Evolutionary conservation across 1,284 basidiomycete species (phyloP).

Genomic region (Irpex lacteus): DNA sequence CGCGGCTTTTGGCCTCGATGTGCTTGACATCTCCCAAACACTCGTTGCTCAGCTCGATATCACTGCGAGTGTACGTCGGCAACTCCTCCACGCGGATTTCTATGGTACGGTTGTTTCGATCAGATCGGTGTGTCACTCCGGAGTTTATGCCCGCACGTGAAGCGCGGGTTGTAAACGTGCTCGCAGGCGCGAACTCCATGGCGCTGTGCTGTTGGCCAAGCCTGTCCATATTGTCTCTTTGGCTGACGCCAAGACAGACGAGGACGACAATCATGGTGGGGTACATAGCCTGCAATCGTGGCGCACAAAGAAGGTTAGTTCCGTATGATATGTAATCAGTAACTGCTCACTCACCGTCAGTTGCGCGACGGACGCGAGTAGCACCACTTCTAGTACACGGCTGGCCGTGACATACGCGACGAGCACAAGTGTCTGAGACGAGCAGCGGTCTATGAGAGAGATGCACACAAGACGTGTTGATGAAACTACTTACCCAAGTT

Average conservation of each 20-base stretch:
- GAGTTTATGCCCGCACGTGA: neutral
- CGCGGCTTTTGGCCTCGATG: no score
- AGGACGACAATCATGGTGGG: conserved; percentile 8
- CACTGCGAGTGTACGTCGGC: neutral
- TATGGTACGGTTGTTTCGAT: neutral
- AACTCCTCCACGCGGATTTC: neutral
- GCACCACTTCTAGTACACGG: neutral
- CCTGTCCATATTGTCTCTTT: conserved; percentile 1
- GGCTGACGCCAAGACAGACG: neutral
- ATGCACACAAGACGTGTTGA: neutral
- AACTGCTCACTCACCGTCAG: neutral
- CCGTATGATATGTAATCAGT: no score
- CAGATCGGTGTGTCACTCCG: neutral
- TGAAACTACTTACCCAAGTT: conserved; percentile 2
- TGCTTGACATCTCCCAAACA: no score
- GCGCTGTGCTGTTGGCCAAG: neutral
- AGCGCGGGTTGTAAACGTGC: neutral
- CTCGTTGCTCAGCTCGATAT: neutral
- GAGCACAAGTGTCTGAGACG: neutral
- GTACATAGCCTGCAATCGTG: conserved; percentile 2
- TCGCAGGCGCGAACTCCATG: neutral
- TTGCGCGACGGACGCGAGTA: conserved; percentile 4
- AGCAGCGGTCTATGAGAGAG: neutral
- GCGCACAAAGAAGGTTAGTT: no score
- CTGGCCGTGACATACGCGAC: neutral